These are phyloP conservation scores for Pestalotiopsis sp. DNA, from an alignment of 2,329 filamentous ascomycete genomes.

Conservation along the genomic window DNA sequence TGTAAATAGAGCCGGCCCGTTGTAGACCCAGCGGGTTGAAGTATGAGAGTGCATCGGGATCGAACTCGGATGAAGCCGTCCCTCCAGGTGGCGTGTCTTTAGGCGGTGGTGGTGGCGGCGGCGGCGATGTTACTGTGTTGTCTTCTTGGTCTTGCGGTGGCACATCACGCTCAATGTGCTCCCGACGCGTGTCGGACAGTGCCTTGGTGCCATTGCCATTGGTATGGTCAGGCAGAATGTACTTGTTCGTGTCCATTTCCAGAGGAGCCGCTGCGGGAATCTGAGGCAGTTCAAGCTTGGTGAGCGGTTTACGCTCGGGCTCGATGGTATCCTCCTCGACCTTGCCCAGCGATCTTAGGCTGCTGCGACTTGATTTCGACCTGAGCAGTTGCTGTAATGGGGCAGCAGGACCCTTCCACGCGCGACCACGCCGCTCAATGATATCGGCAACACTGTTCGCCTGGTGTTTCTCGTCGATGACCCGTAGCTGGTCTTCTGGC, in stretches of 20 bases:
- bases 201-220: conserved; percentile 71
- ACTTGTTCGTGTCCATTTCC: conserved; percentile 75
- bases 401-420: conserved; percentile 71
- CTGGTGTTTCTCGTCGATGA: conserved; percentile 69
- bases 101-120: conserved; percentile 47
- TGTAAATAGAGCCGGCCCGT: conserved; percentile 87
- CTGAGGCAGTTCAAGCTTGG: conserved; percentile 49
- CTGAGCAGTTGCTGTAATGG: conserved; percentile 41
- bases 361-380: conserved; percentile 31
- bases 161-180: conserved; percentile 57
- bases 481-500: conserved; percentile 69
- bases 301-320: neutral
- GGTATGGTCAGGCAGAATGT: conserved; percentile 71
- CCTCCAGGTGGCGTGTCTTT: conserved; percentile 56
- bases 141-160: conserved; percentile 40
- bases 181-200: conserved; percentile 58
- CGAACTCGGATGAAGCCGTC: conserved; percentile 44
- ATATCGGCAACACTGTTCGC: conserved; percentile 48
- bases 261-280: conserved; percentile 53
- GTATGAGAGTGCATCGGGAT: conserved; percentile 59
- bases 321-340: conserved; percentile 14
- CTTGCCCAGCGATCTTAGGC: conserved; percentile 28
- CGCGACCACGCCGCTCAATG: conserved; percentile 68
- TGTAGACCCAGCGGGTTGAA: conserved; percentile 69
- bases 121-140: conserved; percentile 20